Percentiles rank a stretch among this genome's conserved stretches.
Conservation (phyloP, 2,329 filamentous ascomycete species). For the Epichloe elymi region DNA sequence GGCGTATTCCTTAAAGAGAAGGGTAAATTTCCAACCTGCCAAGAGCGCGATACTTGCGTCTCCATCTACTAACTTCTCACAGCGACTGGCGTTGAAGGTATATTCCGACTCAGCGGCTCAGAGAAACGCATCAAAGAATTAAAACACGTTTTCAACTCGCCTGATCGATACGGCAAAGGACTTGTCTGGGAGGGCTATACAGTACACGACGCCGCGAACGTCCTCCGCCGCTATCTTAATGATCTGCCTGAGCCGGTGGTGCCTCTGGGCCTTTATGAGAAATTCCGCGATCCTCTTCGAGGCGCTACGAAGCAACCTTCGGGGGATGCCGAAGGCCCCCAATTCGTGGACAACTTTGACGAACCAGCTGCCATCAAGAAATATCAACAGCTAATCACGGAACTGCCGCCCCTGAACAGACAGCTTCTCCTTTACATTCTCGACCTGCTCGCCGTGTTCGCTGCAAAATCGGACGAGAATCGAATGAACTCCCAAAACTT, state of each 20-base stretch:
- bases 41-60: background rate
- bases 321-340: conserved; percentile 53
- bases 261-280: conserved; percentile 82
- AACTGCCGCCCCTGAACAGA: conserved; percentile 82
- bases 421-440: conserved; percentile 92
- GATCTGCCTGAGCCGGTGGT: conserved; percentile 95
- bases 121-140: conserved; percentile 98
- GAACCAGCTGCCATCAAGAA: conserved; percentile 61
- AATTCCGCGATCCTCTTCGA: conserved; percentile 73
- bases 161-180: conserved; percentile 90
- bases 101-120: conserved; percentile 89
- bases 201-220: conserved; percentile 95
- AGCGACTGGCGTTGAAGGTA: conserved; percentile 93
- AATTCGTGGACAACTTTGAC: conserved; percentile 51
- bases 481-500: conserved; percentile 93
- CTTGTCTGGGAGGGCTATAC: conserved; percentile 96
- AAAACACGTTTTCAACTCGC: conserved; percentile 82
- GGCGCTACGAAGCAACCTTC: conserved; percentile 59
- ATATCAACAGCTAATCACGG: conserved; percentile 85
- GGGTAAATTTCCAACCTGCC: conserved; percentile 38
- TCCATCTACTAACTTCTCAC: conserved; percentile 12
- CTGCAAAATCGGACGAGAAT: conserved; percentile 91
- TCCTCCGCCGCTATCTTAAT: conserved; percentile 88
- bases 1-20: conserved; percentile 96
- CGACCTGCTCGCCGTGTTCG: conserved; percentile 90